Base-by-base conservation (phyloP, 106 monocot genomes). In the Xerophyta viscosa region DNA sequence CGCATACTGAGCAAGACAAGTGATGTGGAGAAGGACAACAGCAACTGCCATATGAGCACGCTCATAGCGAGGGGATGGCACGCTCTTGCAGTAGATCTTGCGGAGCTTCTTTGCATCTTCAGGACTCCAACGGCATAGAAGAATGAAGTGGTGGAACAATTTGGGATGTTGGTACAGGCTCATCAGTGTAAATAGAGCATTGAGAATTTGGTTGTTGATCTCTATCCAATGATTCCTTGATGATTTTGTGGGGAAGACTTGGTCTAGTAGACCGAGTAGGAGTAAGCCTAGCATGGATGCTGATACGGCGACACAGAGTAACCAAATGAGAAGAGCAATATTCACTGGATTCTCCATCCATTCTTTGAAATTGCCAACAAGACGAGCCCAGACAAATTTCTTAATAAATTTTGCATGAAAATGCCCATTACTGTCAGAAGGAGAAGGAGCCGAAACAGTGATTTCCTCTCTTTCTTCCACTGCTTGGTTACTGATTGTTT, bases 121-220 rank as follows among this genome's bases (percentile, higher is more conserved):
- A 0, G 60, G 4, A 2, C 41, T 39, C 84, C 81, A 96, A 15
- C 78, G 62, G 43, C 62, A 70, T 1, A 88, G 56, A 9, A 81
- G 69, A 1, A 73, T 67, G 1, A 85, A 56, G 58, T 96, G 75
- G 63, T 96, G 66, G 62, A 70, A 68, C 22, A 88, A 37, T 24
- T 20, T 72, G 0, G 94, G 94, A 36, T 96, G 81, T 27, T 88
- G 72, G 61, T 84, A 88, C 18, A 96, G 56, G 56, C 81, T 78
- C 81, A 96, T 84, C 51, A 96, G 67, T 28, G 94, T 96, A 64
- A 88, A 84, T 51, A 96, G 66, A 2, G 88, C 94, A 22, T 96
- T 96, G 26, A 96, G 55, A 31, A 88, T 76, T 41, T 96, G 94
- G 60, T 96, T 96, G 46, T 48, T 28, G 10, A 85, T 75, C 46